Conservation (phyloP, 495 filamentous ascomycete genomes). For the Rostrohypoxylon terebratum region DNA sequence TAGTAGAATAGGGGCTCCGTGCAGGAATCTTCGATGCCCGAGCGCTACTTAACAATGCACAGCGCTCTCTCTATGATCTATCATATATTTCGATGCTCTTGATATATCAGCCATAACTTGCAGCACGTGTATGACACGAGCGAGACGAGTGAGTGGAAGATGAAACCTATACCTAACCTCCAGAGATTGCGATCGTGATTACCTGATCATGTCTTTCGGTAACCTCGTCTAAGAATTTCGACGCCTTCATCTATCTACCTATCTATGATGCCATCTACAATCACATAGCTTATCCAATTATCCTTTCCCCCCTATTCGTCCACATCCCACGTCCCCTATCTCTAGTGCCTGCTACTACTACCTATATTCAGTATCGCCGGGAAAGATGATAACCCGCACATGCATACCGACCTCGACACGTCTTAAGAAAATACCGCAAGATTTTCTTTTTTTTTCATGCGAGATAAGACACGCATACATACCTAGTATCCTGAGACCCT, state of each 20-base stretch:
- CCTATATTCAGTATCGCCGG: neutral
- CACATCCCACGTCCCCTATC: neutral
- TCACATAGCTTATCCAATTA: neutral
- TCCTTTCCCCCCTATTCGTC: neutral
- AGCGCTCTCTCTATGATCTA: neutral
- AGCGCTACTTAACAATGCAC: neutral
- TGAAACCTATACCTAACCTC: constrained; percentile 4
- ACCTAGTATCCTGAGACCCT: constrained; percentile 4
- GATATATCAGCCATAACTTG: neutral
- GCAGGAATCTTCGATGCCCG: neutral
- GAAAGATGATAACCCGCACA: neutral
- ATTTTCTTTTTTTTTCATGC: neutral
- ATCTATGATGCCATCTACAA: neutral
- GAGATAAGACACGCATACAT: constrained; percentile 9
- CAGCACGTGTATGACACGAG: constrained; percentile 2
- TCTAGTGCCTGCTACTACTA: too few relatives aligned
- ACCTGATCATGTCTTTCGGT: neutral
- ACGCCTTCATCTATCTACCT: neutral
- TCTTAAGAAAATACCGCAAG: constrained; percentile 14
- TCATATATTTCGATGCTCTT: neutral
- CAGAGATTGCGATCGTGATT: neutral
- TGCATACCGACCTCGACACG: neutral
- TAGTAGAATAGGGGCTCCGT: neutral
- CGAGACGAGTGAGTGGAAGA: neutral
- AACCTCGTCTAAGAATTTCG: neutral